Conservation (phyloP, 441 rosid species). For the Raphanus hybrid region DNA sequence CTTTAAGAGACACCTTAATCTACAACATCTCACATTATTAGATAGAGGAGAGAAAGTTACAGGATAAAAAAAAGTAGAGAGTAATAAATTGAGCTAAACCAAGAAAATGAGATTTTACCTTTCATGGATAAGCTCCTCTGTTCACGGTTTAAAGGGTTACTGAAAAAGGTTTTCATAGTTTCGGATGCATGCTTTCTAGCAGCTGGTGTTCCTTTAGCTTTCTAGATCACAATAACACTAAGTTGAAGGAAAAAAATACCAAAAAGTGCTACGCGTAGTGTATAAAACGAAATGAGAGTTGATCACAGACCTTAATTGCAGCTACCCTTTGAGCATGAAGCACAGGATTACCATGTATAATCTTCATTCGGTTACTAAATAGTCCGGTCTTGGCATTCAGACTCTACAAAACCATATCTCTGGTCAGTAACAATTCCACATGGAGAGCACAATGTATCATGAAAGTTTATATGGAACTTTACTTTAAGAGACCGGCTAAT, state of each 20-base stretch:
- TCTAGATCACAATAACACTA: slow-evolving; percentile 52
- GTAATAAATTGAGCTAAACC: neutral
- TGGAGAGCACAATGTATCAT: neutral
- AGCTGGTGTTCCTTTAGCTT: slow-evolving; percentile 82
- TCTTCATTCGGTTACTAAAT: slow-evolving; percentile 90
- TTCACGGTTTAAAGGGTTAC: slow-evolving; percentile 79
- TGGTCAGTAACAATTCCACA: neutral
- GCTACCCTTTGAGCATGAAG: slow-evolving; percentile 93
- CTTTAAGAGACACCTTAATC: slow-evolving; percentile 7
- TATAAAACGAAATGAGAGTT: neutral
- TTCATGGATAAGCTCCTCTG: slow-evolving; percentile 89
- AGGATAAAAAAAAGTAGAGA: too few species aligned
- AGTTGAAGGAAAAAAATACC: slow-evolving; percentile 1
- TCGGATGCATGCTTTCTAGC: slow-evolving; percentile 89
- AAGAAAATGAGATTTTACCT: slow-evolving; percentile 51
- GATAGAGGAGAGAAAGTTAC: neutral
- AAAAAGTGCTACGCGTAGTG: neutral
- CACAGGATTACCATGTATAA: slow-evolving; percentile 80
- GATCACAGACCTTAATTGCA: slow-evolving; percentile 77
- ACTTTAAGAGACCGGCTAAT: slow-evolving; percentile 91
- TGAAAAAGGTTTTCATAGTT: slow-evolving; percentile 75
- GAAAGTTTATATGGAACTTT: slow-evolving; percentile 43
- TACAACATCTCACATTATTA: neutral
- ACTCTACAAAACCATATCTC: slow-evolving; percentile 70
- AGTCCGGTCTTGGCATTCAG: slow-evolving; percentile 97